phyloP scores from a whole-genome alignment of 306 rosid species.

The Cicer pinnatifidum region DNA sequence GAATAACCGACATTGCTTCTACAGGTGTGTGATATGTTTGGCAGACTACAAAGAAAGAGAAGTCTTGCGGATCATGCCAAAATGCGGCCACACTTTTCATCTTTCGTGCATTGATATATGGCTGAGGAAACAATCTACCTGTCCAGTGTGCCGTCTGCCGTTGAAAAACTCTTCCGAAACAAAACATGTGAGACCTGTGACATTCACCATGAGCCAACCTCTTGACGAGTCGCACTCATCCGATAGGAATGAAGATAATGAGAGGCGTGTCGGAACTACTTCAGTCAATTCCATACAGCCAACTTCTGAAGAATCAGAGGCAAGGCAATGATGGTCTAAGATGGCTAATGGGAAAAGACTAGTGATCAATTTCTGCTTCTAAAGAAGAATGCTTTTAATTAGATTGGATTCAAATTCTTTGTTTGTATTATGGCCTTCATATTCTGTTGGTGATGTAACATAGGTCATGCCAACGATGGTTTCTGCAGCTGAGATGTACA shows the following conservation, averaged over 20 bases:
- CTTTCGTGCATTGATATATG: slow-evolving; percentile 91
- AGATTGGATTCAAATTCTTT: slow-evolving; percentile 51
- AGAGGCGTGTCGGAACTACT: slow-evolving; percentile 48
- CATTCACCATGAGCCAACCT: slow-evolving; percentile 56
- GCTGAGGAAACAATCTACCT: slow-evolving; percentile 88
- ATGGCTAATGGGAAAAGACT: slow-evolving; percentile 27
- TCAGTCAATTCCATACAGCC: slow-evolving; percentile 39
- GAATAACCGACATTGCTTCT: slow-evolving; percentile 39
- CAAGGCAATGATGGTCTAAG: slow-evolving; percentile 49
- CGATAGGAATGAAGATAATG: slow-evolving; percentile 45
- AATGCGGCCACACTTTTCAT: slow-evolving; percentile 90
- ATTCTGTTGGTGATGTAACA: slow-evolving; percentile 47
- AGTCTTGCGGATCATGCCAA: slow-evolving; percentile 85
- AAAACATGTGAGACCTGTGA: slow-evolving; percentile 67
- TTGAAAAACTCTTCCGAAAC: slow-evolving; percentile 64
- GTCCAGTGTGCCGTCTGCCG: slow-evolving; percentile 93
- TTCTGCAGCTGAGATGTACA: slow-evolving; percentile 43
- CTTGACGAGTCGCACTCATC: slow-evolving; percentile 60
- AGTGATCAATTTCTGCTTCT: slow-evolving; percentile 40
- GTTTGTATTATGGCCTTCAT: slow-evolving; percentile 40
- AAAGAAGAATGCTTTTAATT: slow-evolving; percentile 43
- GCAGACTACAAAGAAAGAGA: slow-evolving; percentile 91
- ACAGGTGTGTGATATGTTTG: slow-evolving; percentile 93
- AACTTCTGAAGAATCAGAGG: slow-evolving; percentile 56
- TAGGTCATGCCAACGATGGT: slow-evolving; percentile 24